Evolutionary conservation across 179 eudicot genomes (phyloP).

Genomic region (Actinidia arguta): DNA sequence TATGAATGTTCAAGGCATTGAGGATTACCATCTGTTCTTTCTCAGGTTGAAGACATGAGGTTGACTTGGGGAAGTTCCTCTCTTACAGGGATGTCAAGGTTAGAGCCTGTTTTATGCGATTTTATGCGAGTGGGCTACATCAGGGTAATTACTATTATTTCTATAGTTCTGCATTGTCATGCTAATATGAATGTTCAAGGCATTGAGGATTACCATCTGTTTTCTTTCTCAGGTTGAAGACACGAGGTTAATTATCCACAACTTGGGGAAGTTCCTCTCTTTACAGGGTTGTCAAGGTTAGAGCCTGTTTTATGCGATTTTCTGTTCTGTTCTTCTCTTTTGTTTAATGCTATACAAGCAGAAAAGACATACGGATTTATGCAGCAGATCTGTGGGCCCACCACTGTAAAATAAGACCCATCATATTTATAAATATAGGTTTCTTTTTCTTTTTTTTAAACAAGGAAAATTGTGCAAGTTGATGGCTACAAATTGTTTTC

Average conservation of each 20-base stretch:
- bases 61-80: slow-evolving; percentile 81
- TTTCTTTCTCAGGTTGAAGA: slow-evolving; percentile 82
- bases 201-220: neutral
- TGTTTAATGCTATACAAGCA: neutral
- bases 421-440: no score
- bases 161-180: no score
- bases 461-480: neutral
- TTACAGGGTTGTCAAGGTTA: slow-evolving; percentile 93
- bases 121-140: no score
- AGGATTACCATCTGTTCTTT: neutral
- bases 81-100: slow-evolving; percentile 97
- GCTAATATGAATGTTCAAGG: neutral
- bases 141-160: no score
- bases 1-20: neutral
- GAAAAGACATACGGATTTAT: neutral
- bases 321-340: neutral
- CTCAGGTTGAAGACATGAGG: slow-evolving; percentile 96
- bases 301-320: neutral
- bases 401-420: neutral
- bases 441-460: neutral
- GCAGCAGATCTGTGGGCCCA: neutral
- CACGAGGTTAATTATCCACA: slow-evolving; percentile 80
- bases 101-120: slow-evolving; percentile 13
- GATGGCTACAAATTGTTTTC: slow-evolving; percentile 3
- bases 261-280: slow-evolving; percentile 86